These are phyloP conservation scores for Gossypium schwendimanii DNA, from an alignment of 441 rosid species.

Conservation along the genomic window DNA sequence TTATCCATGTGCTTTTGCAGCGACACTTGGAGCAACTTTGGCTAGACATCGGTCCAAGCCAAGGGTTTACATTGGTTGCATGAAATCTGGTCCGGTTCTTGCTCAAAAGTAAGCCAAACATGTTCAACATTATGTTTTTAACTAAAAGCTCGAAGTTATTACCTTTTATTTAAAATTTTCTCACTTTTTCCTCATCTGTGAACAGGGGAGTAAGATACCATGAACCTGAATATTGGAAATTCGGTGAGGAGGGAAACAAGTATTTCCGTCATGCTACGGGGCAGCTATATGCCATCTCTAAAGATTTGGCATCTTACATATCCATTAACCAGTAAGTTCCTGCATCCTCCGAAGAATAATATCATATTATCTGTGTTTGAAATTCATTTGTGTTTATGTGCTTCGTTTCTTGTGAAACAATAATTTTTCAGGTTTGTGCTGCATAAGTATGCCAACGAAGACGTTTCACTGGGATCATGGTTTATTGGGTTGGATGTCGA, in stretches of 20 bases:
- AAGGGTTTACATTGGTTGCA: constrained; percentile 18
- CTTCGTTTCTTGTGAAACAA: not conserved
- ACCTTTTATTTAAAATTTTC: not conserved
- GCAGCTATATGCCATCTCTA: constrained; percentile 81
- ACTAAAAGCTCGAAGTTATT: not conserved
- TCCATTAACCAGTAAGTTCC: constrained; percentile 71
- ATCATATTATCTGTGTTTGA: not conserved
- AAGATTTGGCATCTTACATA: constrained; percentile 74
- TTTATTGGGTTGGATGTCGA: constrained; percentile 83
- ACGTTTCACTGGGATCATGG: constrained; percentile 89
- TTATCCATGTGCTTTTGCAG: constrained; percentile 7
- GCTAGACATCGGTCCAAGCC: constrained; percentile 12
- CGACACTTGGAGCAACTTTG: constrained; percentile 19
- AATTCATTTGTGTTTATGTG: not conserved
- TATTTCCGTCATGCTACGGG: constrained; percentile 96
- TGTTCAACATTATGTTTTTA: not conserved
- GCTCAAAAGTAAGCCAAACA: constrained; percentile 16
- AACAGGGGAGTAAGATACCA: constrained; percentile 84
- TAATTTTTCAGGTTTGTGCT: constrained; percentile 51
- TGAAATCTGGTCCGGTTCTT: constrained; percentile 20
- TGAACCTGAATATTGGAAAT: constrained; percentile 94
- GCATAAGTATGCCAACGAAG: constrained; percentile 77
- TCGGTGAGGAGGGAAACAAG: constrained; percentile 81
- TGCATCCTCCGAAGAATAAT: not conserved
- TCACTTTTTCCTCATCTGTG: not conserved